Evolutionary conservation across 2,329 filamentous ascomycete species (phyloP).

Genomic region (Fusarium luffae): DNA sequence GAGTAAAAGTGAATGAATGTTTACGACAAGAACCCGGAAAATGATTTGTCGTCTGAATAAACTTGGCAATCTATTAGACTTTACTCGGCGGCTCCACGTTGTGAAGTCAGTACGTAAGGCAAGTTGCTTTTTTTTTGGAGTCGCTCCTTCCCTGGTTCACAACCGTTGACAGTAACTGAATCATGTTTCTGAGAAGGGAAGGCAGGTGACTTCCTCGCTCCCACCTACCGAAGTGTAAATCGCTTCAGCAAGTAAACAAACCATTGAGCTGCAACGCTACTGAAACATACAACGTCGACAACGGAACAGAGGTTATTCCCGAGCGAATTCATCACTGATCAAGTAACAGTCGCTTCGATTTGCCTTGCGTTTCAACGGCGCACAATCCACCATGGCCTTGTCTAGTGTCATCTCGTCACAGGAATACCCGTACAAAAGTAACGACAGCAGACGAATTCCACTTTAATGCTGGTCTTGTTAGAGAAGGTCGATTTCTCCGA

Average conservation of each 20-base stretch:
- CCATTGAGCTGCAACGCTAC: background rate
- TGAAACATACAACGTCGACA: slow-evolving; percentile 3
- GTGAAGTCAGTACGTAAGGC: background rate
- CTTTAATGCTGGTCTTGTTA: slow-evolving; percentile 23
- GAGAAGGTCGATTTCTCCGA: slow-evolving; percentile 30
- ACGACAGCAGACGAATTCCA: slow-evolving; percentile 10
- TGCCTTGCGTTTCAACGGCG: slow-evolving; percentile 28
- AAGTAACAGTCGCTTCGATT: background rate
- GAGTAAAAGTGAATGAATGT: background rate
- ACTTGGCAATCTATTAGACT: slow-evolving; percentile 4
- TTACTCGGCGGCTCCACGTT: slow-evolving; percentile 1
- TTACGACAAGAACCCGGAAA: background rate
- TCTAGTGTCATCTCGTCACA: slow-evolving; percentile 3
- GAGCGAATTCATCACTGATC: background rate
- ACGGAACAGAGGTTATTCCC: slow-evolving; percentile 25
- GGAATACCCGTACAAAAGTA: slow-evolving; percentile 2
- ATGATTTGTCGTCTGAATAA: slow-evolving; percentile 3
- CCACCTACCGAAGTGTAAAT: background rate
- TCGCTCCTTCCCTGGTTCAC: slow-evolving; percentile 4
- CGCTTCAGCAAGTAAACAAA: background rate
- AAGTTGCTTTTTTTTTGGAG: background rate
- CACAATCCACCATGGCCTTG: slow-evolving; percentile 5
- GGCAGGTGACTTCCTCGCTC: background rate
- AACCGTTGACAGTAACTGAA: background rate
- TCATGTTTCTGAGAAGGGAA: background rate